Evolutionary conservation across 331 rosid species (phyloP).

Genomic region (Acacia pycnantha): DNA sequence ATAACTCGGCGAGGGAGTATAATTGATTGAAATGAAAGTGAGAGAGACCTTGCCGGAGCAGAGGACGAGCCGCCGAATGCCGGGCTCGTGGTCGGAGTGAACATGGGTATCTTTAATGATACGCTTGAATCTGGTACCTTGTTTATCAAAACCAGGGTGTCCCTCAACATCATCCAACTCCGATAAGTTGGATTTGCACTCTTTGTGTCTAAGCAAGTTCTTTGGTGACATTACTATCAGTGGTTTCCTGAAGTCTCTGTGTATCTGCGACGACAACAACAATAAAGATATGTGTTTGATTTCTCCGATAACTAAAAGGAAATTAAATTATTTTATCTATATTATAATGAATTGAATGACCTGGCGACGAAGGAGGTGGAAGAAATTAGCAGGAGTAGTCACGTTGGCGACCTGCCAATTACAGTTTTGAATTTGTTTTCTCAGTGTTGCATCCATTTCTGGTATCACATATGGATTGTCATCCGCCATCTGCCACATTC

Average conservation of each 20-base stretch:
- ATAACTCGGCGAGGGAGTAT: neutral
- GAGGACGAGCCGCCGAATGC: conserved; percentile 73
- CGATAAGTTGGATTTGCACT: conserved; percentile 77
- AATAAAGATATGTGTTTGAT: neutral
- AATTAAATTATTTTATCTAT: neutral
- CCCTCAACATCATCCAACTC: conserved; percentile 96
- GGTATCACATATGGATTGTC: conserved; percentile 83
- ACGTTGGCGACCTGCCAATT: conserved; percentile 92
- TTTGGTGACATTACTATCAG: conserved; percentile 91
- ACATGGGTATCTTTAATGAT: conserved; percentile 78
- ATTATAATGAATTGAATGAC: conserved; percentile 24
- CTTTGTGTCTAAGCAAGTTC: conserved; percentile 87
- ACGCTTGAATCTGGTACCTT: conserved; percentile 95
- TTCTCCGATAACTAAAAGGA: too few relatives aligned
- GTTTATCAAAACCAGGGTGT: conserved; percentile 94
- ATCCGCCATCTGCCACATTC: conserved; percentile 74
- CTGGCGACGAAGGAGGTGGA: conserved; percentile 89
- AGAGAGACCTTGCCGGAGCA: conserved; percentile 85
- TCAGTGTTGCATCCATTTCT: conserved; percentile 88
- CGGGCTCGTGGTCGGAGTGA: conserved; percentile 78
- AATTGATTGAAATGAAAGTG: neutral
- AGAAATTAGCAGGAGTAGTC: conserved; percentile 93
- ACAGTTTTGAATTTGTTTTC: conserved; percentile 93
- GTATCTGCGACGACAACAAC: conserved; percentile 41
- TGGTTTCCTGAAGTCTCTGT: conserved; percentile 92